These are phyloP conservation scores for Diaporthe amygdali DNA, from an alignment of 2,329 filamentous ascomycete species.

Conservation along the genomic window DNA sequence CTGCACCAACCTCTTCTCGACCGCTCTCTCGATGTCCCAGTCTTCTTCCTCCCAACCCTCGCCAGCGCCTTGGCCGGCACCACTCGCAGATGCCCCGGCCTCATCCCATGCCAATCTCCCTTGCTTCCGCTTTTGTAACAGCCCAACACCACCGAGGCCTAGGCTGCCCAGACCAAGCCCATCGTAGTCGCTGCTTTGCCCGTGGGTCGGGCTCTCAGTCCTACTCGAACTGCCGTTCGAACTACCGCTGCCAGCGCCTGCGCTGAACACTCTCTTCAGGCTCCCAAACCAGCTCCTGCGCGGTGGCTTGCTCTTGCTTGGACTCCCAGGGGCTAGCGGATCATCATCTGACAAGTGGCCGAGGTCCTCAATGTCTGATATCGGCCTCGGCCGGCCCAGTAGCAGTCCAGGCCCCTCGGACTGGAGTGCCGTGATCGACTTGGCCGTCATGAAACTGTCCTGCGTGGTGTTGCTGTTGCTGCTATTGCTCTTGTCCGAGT, in stretches of 20 bases:
- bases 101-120: constrained; percentile 55
- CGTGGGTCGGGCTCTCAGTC: constrained; percentile 35
- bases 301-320: constrained; percentile 61
- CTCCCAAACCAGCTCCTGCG: constrained; percentile 72
- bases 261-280: constrained; percentile 66
- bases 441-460: constrained; percentile 55
- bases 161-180: constrained; percentile 45
- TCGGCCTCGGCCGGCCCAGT: constrained; percentile 33
- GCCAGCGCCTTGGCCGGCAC: constrained; percentile 37
- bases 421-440: constrained; percentile 55
- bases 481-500: constrained; percentile 42
- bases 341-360: constrained; percentile 38
- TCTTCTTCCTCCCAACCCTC: constrained; percentile 64
- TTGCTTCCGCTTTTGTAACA: constrained; percentile 58
- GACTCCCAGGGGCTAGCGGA: constrained; percentile 48
- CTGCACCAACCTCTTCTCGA: constrained; percentile 75
- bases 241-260: constrained; percentile 40
- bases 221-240: constrained; percentile 26
- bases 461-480: constrained; percentile 41
- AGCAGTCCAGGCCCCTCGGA: constrained; percentile 58
- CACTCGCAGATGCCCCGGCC: constrained; percentile 37
- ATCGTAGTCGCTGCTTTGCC: constrained; percentile 49
- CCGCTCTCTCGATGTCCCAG: constrained; percentile 78
- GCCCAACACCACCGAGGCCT: constrained; percentile 38
- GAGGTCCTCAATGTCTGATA: constrained; percentile 18